Evolutionary conservation across 129 eudicot species (phyloP), one percentile per base, ranked within the genome.

Genomic region (Cynara cardunculus): DNA sequence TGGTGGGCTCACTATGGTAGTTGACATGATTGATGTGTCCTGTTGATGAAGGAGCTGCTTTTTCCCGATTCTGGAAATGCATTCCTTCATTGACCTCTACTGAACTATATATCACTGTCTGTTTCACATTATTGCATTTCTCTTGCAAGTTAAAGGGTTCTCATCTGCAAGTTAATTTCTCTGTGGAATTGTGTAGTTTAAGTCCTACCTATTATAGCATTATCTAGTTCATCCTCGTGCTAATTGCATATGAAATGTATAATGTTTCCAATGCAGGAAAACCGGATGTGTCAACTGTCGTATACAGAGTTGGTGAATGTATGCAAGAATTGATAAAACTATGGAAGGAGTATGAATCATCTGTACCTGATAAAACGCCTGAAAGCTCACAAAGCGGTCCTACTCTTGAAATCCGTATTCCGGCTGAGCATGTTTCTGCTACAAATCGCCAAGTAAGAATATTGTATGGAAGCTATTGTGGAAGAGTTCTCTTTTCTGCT

Each of bases 381-480:
- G 89, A 87, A 71, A 86, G 80, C 83, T 86, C 87, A 25, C 87
- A 82, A 72, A 85, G 59, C 64, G 93, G 93, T 24, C 99, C 99
- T 39, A 93, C 98, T 69, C 85, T 96, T 31, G 99, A 93, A 77
- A 86, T 96, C 76, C 83, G 93, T 73, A 93, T 96, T 80, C 99
- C 98, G 19, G 99, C 97, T 80, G 98, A 96, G 80, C 96, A 91
- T 86, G 98, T 96, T 81, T 89, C 91, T 79, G 98, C 99, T 74
- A 91, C 99, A 73, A 96, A 96, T 83, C 98, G 99, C 71, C 99
- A 96, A 75, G 99, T 96, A 88, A 89, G 90, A 67, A 78, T 68
- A 35, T 41, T 19, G 18, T 26, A 19, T 21, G 25, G 69, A 9
- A 64, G 69, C 69, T 56, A 64, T 64, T 64, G 69, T 24, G 26